Conservation (phyloP, 768 basidiomycete species). For the Gloeostereum incarnatum region DNA sequence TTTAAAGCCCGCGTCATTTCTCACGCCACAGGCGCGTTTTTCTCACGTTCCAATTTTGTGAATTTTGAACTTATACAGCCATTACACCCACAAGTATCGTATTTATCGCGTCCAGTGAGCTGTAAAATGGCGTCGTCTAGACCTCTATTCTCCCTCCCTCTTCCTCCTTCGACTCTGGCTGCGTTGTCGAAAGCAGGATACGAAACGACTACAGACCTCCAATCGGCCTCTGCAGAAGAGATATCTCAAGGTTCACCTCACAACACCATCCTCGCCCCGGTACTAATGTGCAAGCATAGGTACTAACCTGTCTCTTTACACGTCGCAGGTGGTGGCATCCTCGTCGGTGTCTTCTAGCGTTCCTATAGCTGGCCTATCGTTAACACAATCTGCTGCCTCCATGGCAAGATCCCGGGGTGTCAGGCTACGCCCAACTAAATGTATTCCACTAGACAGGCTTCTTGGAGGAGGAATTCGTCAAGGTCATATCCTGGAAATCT, state of each 20-base stretch:
- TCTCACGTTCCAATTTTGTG: neutral
- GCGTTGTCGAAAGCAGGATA: slow-evolving; percentile 47
- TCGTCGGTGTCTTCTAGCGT: slow-evolving; percentile 25
- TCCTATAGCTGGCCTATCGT: slow-evolving; percentile 17
- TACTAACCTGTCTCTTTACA: slow-evolving; percentile 34
- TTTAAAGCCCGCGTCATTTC: slow-evolving; percentile 10
- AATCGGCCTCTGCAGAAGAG: neutral
- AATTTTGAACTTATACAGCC: no score
- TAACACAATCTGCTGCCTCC: slow-evolving; percentile 52
- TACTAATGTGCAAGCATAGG: no score
- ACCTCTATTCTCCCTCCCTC: slow-evolving; percentile 34
- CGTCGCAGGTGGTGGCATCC: slow-evolving; percentile 29
- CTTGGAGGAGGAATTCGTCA: slow-evolving; percentile 54
- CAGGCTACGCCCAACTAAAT: slow-evolving; percentile 29
- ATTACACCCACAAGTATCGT: no score
- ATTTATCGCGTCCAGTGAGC: no score
- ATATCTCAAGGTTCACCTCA: neutral
- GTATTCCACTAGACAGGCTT: slow-evolving; percentile 43
- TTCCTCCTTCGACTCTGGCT: slow-evolving; percentile 34
- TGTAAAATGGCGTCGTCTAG: slow-evolving; percentile 29
- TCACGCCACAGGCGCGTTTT: slow-evolving; percentile 12
- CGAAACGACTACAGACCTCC: slow-evolving; percentile 39
- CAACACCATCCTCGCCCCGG: no score
- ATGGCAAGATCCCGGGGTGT: slow-evolving; percentile 18
- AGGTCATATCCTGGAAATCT: slow-evolving; percentile 62